Base-by-base conservation (phyloP, 495 filamentous ascomycete species). In the Pyronema omphalodes region DNA sequence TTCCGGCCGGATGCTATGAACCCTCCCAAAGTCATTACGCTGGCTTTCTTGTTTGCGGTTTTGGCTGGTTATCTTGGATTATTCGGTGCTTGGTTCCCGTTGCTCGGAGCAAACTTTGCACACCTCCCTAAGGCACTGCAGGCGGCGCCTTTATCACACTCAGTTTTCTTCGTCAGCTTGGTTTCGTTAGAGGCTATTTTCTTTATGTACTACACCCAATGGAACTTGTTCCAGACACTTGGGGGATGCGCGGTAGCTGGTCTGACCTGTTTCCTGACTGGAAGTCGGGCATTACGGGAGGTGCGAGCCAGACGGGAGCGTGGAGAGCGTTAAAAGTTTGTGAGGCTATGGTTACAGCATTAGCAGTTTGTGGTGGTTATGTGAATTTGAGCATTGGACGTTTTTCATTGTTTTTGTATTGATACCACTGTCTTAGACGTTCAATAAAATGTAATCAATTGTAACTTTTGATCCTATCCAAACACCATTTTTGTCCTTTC, bases 151-250 rank as follows among this genome's bases (percentile, higher is more conserved):
- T 55, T 94, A 17, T 76, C 86, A 7, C 87, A 96, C 63, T 71
- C 76, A 40, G 62, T 83, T 43, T 94, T 95, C 70, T 81, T 89
- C 56, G 81, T 80, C 40, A 91, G 86, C 7, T 77, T 98, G 55
- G 37, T 94, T 23, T 77, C 79, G 9, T 80, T 98, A 71, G 91
- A 98, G 68, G 83, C 77, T 7, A 77, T 94, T 58, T 96, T 96
- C 71, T 88, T 88, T 74, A 67, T 94, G 67, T 98, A 98, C 74
- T 98, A 95, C 66, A 83, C 76, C 34, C 81, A 70, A 59, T 96
- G 89, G 91, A 94, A 81, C 60, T 71, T 98, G 44, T 98, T 96
- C 76, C 82, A 93, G 71, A 76, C 76, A 29, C 75, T 98, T 39
- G 88, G 88, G 8, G 80, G 79, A 50, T 78, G 78, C 57, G 76